Evolutionary conservation across 805 yeast species (phyloP), one percentile per base, ranked within the genome.

Genomic region (Candida maltosa): DNA sequence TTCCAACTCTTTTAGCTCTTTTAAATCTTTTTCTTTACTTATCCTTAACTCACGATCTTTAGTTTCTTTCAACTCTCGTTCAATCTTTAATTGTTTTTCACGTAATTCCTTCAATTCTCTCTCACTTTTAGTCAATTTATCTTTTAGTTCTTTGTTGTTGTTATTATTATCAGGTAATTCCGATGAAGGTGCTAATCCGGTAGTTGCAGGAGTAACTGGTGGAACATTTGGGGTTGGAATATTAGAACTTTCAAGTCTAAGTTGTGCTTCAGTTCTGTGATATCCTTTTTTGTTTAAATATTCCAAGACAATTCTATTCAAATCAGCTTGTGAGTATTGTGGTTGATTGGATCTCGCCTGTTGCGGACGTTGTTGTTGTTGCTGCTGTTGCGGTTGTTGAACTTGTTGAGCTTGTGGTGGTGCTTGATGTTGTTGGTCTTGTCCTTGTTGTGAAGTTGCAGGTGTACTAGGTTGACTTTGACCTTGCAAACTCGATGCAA

Each of bases 201-300:
- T 49, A 14, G 46, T 72, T 3, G 72, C 57, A 2, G 84, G 73
- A 9, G 60, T 64, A n/a, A 69, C 69, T 11, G 77, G 65, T 1
- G 78, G 69, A 2, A 62, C 62, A 9, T 80, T 64, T 5, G 76
- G 73, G 1, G 75, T 66, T 1, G 78, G 73, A 5, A 73, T 72
- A 40, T 83, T 79, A 1, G 87, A 72, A 44, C 83, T 76, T 56
- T 93, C 99, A 42, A 88, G 78, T 42, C 98, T 76, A 32, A 93
- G 71, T 82, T 89, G 86, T 2, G 96, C 88, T 57, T 93, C 99
- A 0, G 98, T 91, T 47, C 83, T 79, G 47, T 85, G 89, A 53
- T 87, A 93, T 2, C 99, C 99, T 57, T 89, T 88, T 52, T 93
- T 91, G 56, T 81, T 84, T 46, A 93, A 71, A 50, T 91, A 93